A percentile compares a stretch with the other conserved stretches of the same genome.
Conservation (phyloP, 139 green algal genomes). For the Desmodesmus armatus region DNA sequence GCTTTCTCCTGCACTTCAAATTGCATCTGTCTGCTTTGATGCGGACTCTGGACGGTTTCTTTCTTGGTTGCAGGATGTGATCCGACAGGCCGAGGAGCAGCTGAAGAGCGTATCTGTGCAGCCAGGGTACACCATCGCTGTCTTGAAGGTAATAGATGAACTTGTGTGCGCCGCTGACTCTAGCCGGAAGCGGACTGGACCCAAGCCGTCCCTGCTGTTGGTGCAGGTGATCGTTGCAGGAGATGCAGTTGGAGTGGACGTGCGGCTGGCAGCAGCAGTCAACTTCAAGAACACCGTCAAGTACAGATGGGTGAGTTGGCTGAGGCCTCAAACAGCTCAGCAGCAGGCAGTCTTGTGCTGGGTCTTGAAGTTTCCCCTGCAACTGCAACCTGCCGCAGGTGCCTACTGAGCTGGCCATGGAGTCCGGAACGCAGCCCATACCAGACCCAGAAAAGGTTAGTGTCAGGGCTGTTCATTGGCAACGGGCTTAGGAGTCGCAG, state of each 20-base stretch:
- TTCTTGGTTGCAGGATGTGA: slow-evolving; percentile 70
- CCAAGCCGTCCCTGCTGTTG: neutral
- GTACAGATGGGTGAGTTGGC: slow-evolving; percentile 83
- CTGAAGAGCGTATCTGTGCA: slow-evolving; percentile 76
- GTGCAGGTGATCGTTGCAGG: slow-evolving; percentile 74
- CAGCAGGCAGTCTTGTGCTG: neutral
- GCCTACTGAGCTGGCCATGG: slow-evolving; percentile 58
- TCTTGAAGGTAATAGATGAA: slow-evolving; percentile 76
- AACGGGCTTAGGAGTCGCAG: neutral
- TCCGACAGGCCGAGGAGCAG: slow-evolving; percentile 84
- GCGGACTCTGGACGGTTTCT: neutral
- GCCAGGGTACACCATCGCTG: slow-evolving; percentile 77
- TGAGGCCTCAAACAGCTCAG: neutral
- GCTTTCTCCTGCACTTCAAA: neutral
- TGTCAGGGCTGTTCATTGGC: no score
- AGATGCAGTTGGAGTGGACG: slow-evolving; percentile 67
- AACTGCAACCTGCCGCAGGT: slow-evolving; percentile 47
- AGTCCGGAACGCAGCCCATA: slow-evolving; percentile 57
- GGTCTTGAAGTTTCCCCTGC: neutral
- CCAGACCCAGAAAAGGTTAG: slow-evolving; percentile 74
- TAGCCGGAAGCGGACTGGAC: neutral
- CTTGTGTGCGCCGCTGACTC: neutral
- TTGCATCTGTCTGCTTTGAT: neutral
- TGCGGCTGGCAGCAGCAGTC: slow-evolving; percentile 92
- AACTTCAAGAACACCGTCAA: slow-evolving; percentile 99